Percentiles rank a stretch among this genome's conserved stretches.
phyloP scores from a whole-genome alignment of 305 asterid genomes.

The Solanum aculeatissimum region DNA sequence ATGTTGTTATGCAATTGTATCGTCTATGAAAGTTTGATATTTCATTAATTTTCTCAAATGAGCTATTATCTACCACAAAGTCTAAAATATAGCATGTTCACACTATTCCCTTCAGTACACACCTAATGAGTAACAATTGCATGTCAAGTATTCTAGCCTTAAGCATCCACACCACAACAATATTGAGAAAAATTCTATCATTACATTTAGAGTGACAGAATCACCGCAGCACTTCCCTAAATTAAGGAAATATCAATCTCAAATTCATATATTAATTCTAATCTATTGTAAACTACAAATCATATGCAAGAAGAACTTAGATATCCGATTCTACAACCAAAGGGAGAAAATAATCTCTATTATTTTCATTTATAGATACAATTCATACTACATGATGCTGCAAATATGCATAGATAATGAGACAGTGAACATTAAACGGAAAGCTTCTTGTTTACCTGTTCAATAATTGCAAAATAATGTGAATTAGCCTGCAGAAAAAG shows the following conservation, averaged over 20 bases:
- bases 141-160: background rate
- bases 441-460: conserved; percentile 53
- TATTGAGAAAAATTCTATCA: background rate
- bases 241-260: background rate
- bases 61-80: background rate
- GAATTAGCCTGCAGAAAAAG: conserved; percentile 84
- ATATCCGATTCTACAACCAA: background rate
- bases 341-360: background rate
- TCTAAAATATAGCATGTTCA: background rate
- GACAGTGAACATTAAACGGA: background rate
- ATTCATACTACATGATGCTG: background rate
- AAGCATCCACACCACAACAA: background rate
- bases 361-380: background rate
- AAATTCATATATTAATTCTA: background rate
- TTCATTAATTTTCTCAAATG: background rate
- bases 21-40: background rate
- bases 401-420: background rate
- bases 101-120: background rate
- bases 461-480: conserved; percentile 90
- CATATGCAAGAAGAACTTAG: background rate
- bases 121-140: background rate
- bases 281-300: background rate
- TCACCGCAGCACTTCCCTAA: background rate
- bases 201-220: background rate
- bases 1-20: background rate